Conservation (phyloP, 495 filamentous ascomycete genomes). For the Durotheca rogersii region DNA sequence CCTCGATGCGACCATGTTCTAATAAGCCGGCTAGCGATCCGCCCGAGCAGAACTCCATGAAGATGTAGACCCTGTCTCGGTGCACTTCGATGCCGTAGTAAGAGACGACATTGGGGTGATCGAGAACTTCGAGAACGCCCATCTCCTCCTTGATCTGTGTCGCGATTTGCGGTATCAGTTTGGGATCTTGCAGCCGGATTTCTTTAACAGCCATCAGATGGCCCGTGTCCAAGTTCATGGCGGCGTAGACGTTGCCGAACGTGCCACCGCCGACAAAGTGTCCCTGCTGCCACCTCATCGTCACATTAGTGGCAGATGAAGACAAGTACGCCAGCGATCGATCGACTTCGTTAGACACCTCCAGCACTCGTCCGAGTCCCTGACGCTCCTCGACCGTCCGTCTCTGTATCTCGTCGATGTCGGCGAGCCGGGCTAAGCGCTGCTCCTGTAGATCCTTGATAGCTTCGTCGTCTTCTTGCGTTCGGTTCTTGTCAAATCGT, state of each 20-base stretch:
- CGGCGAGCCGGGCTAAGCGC: slow-evolving; percentile 65
- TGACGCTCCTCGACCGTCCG: slow-evolving; percentile 85
- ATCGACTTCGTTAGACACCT: slow-evolving; percentile 93
- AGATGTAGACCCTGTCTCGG: slow-evolving; percentile 97
- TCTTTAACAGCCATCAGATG: slow-evolving; percentile 98
- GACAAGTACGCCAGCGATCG: slow-evolving; percentile 90
- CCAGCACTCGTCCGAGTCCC: slow-evolving; percentile 83
- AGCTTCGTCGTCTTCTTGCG: slow-evolving; percentile 84
- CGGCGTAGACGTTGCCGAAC: slow-evolving; percentile 95
- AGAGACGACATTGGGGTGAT: slow-evolving; percentile 96
- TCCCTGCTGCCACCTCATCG: slow-evolving; percentile 94
- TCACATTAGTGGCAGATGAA: slow-evolving; percentile 90
- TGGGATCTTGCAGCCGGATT: slow-evolving; percentile 94
- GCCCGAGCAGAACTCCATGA: slow-evolving; percentile 98
- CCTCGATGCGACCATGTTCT: slow-evolving; percentile 95
- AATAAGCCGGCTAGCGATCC: slow-evolving; percentile 88
- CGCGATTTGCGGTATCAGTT: slow-evolving; percentile 90
- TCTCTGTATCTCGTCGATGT: slow-evolving; percentile 75
- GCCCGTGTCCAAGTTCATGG: slow-evolving; percentile 93
- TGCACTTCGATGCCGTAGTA: slow-evolving; percentile 99
- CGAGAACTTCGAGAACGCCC: slow-evolving; percentile 89
- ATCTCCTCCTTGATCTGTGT: slow-evolving; percentile 95
- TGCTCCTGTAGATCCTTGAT: slow-evolving; percentile 68
- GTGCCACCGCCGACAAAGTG: slow-evolving; percentile 96
- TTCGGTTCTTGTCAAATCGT: slow-evolving; percentile 70